Base-by-base conservation (phyloP, 768 basidiomycete species). In the Termitomyces sp. region DNA sequence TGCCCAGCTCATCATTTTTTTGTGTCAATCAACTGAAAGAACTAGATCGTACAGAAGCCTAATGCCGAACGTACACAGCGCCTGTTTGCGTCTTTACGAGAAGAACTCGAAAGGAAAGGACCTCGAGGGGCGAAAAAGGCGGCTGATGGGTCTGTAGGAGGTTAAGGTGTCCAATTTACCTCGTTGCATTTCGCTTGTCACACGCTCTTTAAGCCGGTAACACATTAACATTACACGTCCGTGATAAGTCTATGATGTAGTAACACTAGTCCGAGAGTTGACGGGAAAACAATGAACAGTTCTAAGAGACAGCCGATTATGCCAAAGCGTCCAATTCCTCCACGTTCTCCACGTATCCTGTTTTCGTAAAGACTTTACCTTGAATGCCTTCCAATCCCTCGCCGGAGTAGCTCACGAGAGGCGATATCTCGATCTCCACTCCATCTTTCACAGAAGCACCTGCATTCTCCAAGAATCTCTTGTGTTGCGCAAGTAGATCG, bases 361-460 rank as follows among this genome's bases (percentile, higher is more conserved):
- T 90, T 69, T 82, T 90, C 47, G 80, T 80, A 70, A 94, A 88
- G 29, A 72, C 81, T 77, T 87, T 87, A 46, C 93, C 94, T 71
- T 85, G 86, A 49, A 90, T 79, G 49, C 71, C 74, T 65, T 90
- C 86, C 59, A 98, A 73, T 2, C 94, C 96, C 70, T 99, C 97
- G 16, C 97, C 97, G 22, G 89, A 88, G 62, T 98, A 99, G 65
- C 84, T 88, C 57, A 95, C 86, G 9, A 87, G 75, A 18, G 97
- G 94, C 2, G 90, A 91, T 52, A 98, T 75, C 73, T 99, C 97
- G 57, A 98, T 88, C 70, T 95, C 90, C 18, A 90, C 85, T 39
- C 79, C 87, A 0, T 88, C 85, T 44, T 73, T 69, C n/a, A 92
- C 77, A 33, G 64, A 76, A 16, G 90, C 94, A 6, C 96, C 96